A percentile compares a stretch with the other conserved stretches of the same genome.
phyloP scores from a whole-genome alignment of 345 rosid genomes.

The Bruguiera sexangula region DNA sequence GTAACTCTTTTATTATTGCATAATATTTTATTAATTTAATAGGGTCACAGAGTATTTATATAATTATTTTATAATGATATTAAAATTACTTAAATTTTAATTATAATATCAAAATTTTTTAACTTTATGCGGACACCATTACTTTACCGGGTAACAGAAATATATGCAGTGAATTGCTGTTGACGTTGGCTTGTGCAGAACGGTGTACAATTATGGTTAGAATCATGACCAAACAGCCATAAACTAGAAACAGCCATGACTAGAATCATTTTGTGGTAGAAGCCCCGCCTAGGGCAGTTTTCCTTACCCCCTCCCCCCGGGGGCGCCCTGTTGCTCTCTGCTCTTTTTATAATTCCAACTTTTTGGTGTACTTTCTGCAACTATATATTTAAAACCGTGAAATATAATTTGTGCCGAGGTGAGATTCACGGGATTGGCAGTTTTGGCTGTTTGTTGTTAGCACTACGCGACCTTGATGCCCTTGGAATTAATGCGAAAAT shows the following conservation, averaged over 20 bases:
- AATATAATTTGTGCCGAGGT: no score
- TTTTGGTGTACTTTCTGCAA: constrained; percentile 12
- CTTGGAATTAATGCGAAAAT: constrained; percentile 2
- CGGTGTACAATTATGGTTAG: constrained; percentile 31
- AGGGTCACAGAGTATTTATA: no score
- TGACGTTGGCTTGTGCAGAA: constrained; percentile 24
- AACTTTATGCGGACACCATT: not conserved
- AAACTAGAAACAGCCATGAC: constrained; percentile 14
- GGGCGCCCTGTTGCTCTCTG: not conserved
- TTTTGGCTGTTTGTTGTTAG: constrained; percentile 1
- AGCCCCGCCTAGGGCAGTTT: constrained; percentile 31
- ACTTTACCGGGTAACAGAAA: constrained; percentile 1
- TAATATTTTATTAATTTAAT: no score
- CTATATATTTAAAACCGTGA: not conserved
- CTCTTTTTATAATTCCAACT: constrained; percentile 15
- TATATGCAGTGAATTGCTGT: constrained; percentile 19
- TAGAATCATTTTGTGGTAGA: constrained; percentile 18
- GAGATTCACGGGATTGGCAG: no score
- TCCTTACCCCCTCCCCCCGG: not conserved
- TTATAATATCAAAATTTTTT: no score
- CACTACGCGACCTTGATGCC: not conserved
- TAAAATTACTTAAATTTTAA: no score
- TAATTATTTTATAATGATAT: no score
- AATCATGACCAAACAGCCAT: constrained; percentile 18
- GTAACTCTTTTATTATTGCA: no score